Conservation (phyloP, 306 rosid species). For the Sesbania bispinosa region DNA sequence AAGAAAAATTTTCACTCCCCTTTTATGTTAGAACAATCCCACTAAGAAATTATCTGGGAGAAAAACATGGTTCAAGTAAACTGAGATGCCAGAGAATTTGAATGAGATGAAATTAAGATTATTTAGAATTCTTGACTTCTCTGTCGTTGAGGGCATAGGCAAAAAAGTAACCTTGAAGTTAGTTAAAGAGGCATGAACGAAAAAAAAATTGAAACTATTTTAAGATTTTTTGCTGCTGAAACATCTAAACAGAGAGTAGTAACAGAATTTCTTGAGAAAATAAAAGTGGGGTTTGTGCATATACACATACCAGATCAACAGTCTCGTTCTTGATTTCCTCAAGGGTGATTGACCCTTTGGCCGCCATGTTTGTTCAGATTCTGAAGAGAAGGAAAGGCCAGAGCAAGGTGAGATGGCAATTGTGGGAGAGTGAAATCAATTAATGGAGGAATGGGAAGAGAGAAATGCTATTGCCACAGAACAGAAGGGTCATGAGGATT, state of each 20-base stretch:
- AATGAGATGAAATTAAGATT: too few species aligned
- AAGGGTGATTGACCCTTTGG: conserved; percentile 43
- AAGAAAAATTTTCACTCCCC: background rate
- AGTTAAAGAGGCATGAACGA: background rate
- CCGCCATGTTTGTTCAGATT: conserved; percentile 37
- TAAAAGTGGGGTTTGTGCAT: background rate
- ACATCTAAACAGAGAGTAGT: background rate
- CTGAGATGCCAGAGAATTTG: background rate
- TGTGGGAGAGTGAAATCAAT: background rate
- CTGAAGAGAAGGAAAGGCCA: too few species aligned
- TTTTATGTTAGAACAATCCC: background rate
- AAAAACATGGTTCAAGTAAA: background rate
- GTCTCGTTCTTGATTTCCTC: conserved; percentile 88
- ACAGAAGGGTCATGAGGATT: background rate
- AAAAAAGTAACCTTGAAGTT: background rate
- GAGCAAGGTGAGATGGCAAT: background rate
- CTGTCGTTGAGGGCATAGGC: background rate
- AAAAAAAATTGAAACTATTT: background rate
- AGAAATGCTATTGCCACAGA: too few species aligned
- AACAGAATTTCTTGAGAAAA: background rate
- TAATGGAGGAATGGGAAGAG: background rate
- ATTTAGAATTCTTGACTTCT: background rate
- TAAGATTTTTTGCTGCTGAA: background rate
- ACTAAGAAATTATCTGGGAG: background rate
- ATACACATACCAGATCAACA: conserved; percentile 88